These are phyloP conservation scores for Erythrobasidium hasegawianum DNA, from an alignment of 1,284 basidiomycete species.

Conservation along the genomic window DNA sequence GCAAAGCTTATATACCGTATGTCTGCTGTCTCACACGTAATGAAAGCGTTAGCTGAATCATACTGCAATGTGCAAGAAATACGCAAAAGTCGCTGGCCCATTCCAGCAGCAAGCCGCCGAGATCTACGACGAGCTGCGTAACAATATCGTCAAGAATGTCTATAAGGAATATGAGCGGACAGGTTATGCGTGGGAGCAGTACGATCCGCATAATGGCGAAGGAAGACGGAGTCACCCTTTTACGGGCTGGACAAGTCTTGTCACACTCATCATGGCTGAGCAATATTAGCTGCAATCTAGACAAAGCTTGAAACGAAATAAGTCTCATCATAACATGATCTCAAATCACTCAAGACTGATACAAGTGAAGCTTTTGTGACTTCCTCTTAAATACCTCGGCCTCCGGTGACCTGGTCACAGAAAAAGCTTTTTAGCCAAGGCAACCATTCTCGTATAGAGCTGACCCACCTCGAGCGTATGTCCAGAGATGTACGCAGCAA, in stretches of 20 bases:
- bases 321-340: not conserved
- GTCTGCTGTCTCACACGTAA: conserved; percentile 26
- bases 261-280: conserved; percentile 47
- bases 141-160: conserved; percentile 79
- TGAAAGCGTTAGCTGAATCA: not conserved
- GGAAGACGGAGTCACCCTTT: conserved; percentile 66
- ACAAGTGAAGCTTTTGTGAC: not conserved
- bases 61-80: conserved; percentile 58
- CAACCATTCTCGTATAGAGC: no score
- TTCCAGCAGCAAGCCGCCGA: conserved; percentile 66
- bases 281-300: conserved; percentile 2
- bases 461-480: conserved; percentile 67
- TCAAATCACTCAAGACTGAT: no score
- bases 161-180: conserved; percentile 85
- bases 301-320: not conserved
- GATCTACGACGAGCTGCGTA: conserved; percentile 73
- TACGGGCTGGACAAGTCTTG: conserved; percentile 46
- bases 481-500: conserved; percentile 73
- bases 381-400: conserved; percentile 20
- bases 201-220: conserved; percentile 74
- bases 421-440: no score
- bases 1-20: conserved; percentile 68
- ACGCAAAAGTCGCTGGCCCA: conserved; percentile 73
- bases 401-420: conserved; percentile 31
- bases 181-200: conserved; percentile 95